Conservation (phyloP, 805 yeast species). For the Pichia cabralensis region DNA sequence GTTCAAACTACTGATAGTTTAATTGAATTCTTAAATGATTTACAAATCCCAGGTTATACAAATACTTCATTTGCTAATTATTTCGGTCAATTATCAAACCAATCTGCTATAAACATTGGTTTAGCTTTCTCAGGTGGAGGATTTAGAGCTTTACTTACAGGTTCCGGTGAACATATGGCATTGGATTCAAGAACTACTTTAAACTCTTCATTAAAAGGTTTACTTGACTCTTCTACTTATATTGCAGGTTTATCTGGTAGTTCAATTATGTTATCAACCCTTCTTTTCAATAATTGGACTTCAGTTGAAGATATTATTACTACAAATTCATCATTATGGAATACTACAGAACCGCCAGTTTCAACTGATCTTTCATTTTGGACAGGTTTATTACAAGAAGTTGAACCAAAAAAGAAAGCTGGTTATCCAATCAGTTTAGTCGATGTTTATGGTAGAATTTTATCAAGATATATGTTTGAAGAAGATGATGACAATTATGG, state of each 20-base stretch:
- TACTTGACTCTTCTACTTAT: constrained; percentile 63
- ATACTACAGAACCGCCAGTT: constrained; percentile 47
- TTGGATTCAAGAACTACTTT: constrained; percentile 60
- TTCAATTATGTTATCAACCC: constrained; percentile 60
- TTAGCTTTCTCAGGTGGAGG: constrained; percentile 76
- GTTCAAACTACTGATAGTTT: constrained; percentile 33
- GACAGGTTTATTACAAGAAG: constrained; percentile 37
- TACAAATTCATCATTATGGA: constrained; percentile 42
- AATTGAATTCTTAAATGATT: constrained; percentile 34
- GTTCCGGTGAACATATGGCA: constrained; percentile 77
- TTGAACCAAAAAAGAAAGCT: constrained; percentile 38
- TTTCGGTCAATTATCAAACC: constrained; percentile 25
- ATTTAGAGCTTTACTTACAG: constrained; percentile 71
- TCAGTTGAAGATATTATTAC: constrained; percentile 46
- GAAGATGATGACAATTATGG: constrained; percentile 45
- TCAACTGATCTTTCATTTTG: constrained; percentile 42
- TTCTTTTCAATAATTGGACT: constrained; percentile 60
- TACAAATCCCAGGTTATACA: constrained; percentile 35
- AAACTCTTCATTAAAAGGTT: constrained; percentile 34
- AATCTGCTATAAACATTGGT: constrained; percentile 37
- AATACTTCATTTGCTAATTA: constrained; percentile 31
- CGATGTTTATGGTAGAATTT: constrained; percentile 64
- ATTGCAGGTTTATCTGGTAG: constrained; percentile 75
- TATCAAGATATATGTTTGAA: constrained; percentile 57
- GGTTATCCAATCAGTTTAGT: constrained; percentile 56